Percentiles rank a stretch among this genome's conserved stretches.
phyloP scores from a whole-genome alignment of 495 filamentous ascomycete genomes.

The Aspergillus leporis region DNA sequence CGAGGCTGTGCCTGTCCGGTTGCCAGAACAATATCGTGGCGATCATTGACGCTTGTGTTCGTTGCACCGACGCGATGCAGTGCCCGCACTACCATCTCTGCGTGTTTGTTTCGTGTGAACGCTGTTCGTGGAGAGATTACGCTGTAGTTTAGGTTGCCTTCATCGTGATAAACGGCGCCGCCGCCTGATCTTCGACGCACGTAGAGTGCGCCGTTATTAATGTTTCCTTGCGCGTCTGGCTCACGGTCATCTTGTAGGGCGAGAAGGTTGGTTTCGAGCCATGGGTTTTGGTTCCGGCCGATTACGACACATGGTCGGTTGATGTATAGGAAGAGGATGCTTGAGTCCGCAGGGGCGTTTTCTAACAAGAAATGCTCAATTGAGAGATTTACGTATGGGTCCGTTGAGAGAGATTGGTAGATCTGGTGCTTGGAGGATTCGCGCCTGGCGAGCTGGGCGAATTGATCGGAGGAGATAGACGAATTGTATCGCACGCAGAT shows the following conservation, averaged over 20 bases:
- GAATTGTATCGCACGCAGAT: constrained; percentile 33
- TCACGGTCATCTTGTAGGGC: constrained; percentile 46
- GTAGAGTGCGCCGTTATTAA: constrained; percentile 51
- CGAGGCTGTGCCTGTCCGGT: constrained; percentile 43
- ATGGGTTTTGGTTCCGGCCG: constrained; percentile 96
- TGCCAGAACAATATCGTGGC: constrained; percentile 88
- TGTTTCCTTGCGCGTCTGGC: constrained; percentile 10
- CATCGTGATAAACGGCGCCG: constrained; percentile 91
- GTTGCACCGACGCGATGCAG: constrained; percentile 51
- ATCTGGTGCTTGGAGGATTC: constrained; percentile 59
- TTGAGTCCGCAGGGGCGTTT: constrained; percentile 66
- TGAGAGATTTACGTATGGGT: constrained; percentile 93
- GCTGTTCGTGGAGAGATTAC: constrained; percentile 74
- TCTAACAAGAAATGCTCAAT: constrained; percentile 89
- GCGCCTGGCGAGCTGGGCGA: constrained; percentile 45
- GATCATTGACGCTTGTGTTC: constrained; percentile 73
- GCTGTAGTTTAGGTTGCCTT: constrained; percentile 89
- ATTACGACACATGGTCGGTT: constrained; percentile 86
- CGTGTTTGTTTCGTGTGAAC: constrained; percentile 85
- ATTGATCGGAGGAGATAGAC: constrained; percentile 35
- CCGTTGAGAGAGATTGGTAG: constrained; percentile 70
- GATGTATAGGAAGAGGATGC: constrained; percentile 80
- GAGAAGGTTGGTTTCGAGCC: constrained; percentile 81
- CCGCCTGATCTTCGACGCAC: constrained; percentile 86
- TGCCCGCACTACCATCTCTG: constrained; percentile 84